phyloP scores from a whole-genome alignment of 495 filamentous ascomycete species.

The Xylaria sp. region DNA sequence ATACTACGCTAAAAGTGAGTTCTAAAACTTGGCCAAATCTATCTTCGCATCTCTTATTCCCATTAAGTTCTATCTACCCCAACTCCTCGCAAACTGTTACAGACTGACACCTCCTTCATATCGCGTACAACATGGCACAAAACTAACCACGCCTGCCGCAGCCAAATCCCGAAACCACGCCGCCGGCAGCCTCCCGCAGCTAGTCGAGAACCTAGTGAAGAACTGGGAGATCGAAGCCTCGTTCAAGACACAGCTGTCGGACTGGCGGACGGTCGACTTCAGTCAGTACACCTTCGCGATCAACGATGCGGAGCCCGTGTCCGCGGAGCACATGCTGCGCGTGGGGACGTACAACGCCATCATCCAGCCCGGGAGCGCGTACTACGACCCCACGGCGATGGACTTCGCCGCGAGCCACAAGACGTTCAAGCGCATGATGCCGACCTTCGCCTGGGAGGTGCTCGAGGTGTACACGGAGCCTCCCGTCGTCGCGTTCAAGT shows the following conservation, averaged over 20 bases:
- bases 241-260: conserved; percentile 64
- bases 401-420: conserved; percentile 68
- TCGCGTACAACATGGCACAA: background rate
- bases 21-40: background rate
- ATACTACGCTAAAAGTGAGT: conserved; percentile 59
- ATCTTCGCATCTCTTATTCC: background rate
- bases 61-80: background rate
- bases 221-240: conserved; percentile 77
- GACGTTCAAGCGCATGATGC: conserved; percentile 74
- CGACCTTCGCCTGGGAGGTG: conserved; percentile 73
- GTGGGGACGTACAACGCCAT: conserved; percentile 74
- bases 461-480: conserved; percentile 68
- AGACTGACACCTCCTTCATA: background rate
- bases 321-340: conserved; percentile 68
- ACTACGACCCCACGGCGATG: conserved; percentile 64
- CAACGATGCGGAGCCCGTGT: conserved; percentile 62
- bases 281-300: conserved; percentile 65
- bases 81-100: background rate
- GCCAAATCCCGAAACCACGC: conserved; percentile 62
- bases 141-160: conserved; percentile 27
- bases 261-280: conserved; percentile 69
- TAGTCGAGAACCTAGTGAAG: conserved; percentile 74
- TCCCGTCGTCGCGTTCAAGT: conserved; percentile 65
- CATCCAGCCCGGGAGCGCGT: conserved; percentile 61
- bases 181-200: conserved; percentile 60